Evolutionary conservation across 306 rosid species (phyloP), one percentile per base, ranked within the genome.

Genomic region (Malus sylvestris): DNA sequence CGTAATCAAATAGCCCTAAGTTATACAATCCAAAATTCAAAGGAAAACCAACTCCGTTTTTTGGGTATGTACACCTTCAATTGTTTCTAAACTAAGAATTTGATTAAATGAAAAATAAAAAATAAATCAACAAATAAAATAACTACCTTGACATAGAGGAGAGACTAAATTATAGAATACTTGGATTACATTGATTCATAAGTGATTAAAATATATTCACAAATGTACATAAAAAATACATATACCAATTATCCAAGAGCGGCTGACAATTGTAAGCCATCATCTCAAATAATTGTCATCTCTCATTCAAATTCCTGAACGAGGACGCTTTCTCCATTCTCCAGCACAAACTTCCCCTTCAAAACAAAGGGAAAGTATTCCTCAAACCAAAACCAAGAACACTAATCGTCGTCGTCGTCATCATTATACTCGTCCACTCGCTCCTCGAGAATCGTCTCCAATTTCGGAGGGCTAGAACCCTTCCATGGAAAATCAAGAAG

Each of bases 391-490:
- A 42, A 45, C 62, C 29, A 32, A 59, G 9, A 30, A 42, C 46
- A 13, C 29, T 71, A 66, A 58, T 68, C 73, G 16, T 77, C 78
- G 4, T 87, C 81, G 5, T 87, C 81, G 8, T 66, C 73, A 1
- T 58, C 68, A 7, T 76, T 83, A 16, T 61, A 45, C 33, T 82
- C 87, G 71, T 83, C 89, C 13, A 70, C 78, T 40, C 19, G 53
- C 45, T 82, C 89, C 79, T 89, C 93, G 3, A 79, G 15, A 18
- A 87, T 89, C 29, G 88, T 82, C 83, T 83, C 91, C 53, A 89
- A 57, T 19, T 72, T 78, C 11, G 89, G 93, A 59, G 72, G n/a
- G 1, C 16, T 75, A 8, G 85, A 83, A 68, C 74, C 78, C 72
- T 68, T 89, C 85, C 44, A 14, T 22, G 81, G 84, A 70, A 63